These are phyloP conservation scores for button mushroom (Agaricus bisporus) DNA, from an alignment of 768 basidiomycete genomes.

Conservation along the genomic window DNA sequence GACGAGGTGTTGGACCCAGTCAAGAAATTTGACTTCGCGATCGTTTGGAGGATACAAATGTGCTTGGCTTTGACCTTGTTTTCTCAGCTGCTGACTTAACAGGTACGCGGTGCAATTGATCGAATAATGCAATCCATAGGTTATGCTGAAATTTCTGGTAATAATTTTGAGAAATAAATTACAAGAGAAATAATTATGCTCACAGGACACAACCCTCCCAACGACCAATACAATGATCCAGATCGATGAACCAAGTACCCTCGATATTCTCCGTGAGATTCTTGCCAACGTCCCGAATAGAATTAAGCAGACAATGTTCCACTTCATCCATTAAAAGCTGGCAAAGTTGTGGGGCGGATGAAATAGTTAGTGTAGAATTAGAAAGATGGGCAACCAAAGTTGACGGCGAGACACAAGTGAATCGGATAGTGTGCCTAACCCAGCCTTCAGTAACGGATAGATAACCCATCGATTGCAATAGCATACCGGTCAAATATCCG, in stretches of 20 bases:
- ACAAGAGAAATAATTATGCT: constrained; percentile 23
- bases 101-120: constrained; percentile 57
- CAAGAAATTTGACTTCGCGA: constrained; percentile 28
- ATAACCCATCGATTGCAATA: not conserved
- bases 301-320: constrained; percentile 58
- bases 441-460: not conserved
- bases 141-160: constrained; percentile 58
- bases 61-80: constrained; percentile 36
- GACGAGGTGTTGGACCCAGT: constrained; percentile 52
- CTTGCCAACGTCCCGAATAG: constrained; percentile 64
- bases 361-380: constrained; percentile 69
- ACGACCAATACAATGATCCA: constrained; percentile 64
- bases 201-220: constrained; percentile 79
- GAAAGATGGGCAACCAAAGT: constrained; percentile 72
- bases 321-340: constrained; percentile 77
- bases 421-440: constrained; percentile 62
- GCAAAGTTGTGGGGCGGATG: constrained; percentile 69
- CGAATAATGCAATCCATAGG: constrained; percentile 40
- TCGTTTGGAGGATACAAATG: constrained; percentile 33
- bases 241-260: constrained; percentile 77
- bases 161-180: not conserved
- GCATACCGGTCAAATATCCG: constrained; percentile 63
- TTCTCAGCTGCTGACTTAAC: constrained; percentile 34
- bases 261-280: constrained; percentile 45
- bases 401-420: constrained; percentile 74